These are phyloP conservation scores for Kockiozyma suomiensis DNA, from an alignment of 805 yeast species.

Conservation along the genomic window DNA sequence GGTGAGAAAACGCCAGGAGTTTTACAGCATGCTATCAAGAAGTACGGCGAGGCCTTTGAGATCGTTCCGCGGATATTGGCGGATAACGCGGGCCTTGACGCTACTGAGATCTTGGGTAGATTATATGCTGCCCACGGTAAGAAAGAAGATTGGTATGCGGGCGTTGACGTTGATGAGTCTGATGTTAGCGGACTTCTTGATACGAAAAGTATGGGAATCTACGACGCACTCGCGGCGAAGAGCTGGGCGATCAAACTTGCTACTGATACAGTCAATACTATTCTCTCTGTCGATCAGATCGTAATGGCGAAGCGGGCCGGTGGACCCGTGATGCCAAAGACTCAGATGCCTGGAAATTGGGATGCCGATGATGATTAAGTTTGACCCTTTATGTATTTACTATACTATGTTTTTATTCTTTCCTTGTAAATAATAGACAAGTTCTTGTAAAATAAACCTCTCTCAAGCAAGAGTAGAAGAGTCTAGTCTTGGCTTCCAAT, in stretches of 20 bases:
- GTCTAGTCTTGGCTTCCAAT: not conserved
- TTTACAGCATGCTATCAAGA: slow-evolving; percentile 89
- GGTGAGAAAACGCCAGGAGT: slow-evolving; percentile 96
- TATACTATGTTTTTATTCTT: not conserved
- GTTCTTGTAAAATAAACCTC: not conserved
- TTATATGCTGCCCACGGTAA: slow-evolving; percentile 81
- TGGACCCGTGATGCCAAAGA: slow-evolving; percentile 89
- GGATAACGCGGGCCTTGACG: slow-evolving; percentile 91
- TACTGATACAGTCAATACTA: slow-evolving; percentile 91
- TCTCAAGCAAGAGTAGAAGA: no score
- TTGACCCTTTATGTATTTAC: not conserved
- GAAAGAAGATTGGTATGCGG: slow-evolving; percentile 40
- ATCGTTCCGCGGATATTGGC: slow-evolving; percentile 89
- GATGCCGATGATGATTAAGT: slow-evolving; percentile 70
- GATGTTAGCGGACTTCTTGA: slow-evolving; percentile 66
- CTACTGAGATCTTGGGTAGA: slow-evolving; percentile 85
- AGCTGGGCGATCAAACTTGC: slow-evolving; percentile 88
- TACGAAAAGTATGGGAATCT: slow-evolving; percentile 67
- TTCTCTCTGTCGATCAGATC: slow-evolving; percentile 91
- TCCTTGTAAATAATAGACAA: not conserved
- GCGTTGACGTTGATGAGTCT: slow-evolving; percentile 72
- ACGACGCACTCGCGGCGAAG: slow-evolving; percentile 78
- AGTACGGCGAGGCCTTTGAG: slow-evolving; percentile 92
- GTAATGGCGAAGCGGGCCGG: slow-evolving; percentile 99
- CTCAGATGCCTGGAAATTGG: slow-evolving; percentile 92